Conservation (phyloP, 371 early-diverging fungal species). For the Actinomucor elegans region DNA sequence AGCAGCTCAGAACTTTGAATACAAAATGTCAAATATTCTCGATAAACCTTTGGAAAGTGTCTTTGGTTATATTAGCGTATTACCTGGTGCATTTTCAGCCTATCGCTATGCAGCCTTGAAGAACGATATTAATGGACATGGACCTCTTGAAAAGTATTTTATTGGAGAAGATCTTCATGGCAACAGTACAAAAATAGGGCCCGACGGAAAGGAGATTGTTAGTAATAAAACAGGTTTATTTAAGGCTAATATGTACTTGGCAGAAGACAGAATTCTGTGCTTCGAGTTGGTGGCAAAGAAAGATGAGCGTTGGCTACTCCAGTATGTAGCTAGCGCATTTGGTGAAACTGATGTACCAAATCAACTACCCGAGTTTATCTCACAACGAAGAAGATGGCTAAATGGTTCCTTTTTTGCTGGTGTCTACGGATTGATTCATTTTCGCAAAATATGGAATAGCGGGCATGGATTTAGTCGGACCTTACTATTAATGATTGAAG, state of each 20-base stretch:
- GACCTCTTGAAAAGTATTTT: slow-evolving; percentile 78
- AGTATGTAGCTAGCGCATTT: slow-evolving; percentile 65
- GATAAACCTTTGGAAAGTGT: slow-evolving; percentile 87
- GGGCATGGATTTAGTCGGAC: slow-evolving; percentile 64
- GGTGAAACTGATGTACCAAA: slow-evolving; percentile 89
- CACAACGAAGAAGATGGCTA: slow-evolving; percentile 88
- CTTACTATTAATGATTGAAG: slow-evolving; percentile 64
- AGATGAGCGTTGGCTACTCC: slow-evolving; percentile 66
- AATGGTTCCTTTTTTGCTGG: slow-evolving; percentile 83
- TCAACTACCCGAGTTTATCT: slow-evolving; percentile 78
- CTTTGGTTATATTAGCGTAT: slow-evolving; percentile 86
- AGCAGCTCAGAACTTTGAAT: slow-evolving; percentile 80
- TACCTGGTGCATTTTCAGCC: slow-evolving; percentile 87
- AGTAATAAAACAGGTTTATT: slow-evolving; percentile 49
- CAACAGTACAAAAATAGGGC: no score
- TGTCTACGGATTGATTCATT: slow-evolving; percentile 59
- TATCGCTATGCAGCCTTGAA: slow-evolving; percentile 80
- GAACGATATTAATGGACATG: slow-evolving; percentile 54
- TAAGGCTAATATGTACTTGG: slow-evolving; percentile 75
- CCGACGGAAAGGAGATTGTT: slow-evolving; percentile 43
- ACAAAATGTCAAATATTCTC: slow-evolving; percentile 85
- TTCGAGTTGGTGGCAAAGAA: slow-evolving; percentile 82
- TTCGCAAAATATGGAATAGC: slow-evolving; percentile 60
- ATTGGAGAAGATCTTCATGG: slow-evolving; percentile 61
- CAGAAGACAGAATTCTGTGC: slow-evolving; percentile 87